Base-by-base conservation (phyloP, 1,284 basidiomycete genomes). In the Heterobasidion parviporum region DNA sequence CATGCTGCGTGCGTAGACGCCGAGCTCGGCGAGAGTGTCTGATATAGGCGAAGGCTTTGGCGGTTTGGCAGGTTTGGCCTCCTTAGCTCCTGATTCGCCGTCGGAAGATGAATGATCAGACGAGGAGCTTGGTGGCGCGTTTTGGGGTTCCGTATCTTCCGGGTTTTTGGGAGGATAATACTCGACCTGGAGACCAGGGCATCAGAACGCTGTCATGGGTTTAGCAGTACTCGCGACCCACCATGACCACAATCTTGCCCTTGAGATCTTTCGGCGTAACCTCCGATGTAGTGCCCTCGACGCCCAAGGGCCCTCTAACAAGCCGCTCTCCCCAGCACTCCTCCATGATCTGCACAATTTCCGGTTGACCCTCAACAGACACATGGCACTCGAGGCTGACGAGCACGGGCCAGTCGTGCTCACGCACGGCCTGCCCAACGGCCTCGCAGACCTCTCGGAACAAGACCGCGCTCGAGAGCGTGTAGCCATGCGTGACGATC, bases 351-450 rank as follows among this genome's bases (percentile, higher is more conserved):
- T 68, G 64, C n/a, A 84, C 79, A 26, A 87, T 67, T 56, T 82
- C 73, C 36, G 68, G 65, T 63, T 86, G 83, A 0, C 75, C 74
- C 26, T 70, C 69, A 0, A 74, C 64, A 3, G 70, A 70, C 47
- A 85, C 82, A 62, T 87, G 83, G 60, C 82, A 85, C 62, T 86
- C 85, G 9, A 87, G 70, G 52, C 79, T 82, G 44, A 86, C 74
- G 53, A 85, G 65, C n/a, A 86, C 71, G 2, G 83, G 83, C 78
- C 79, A 81, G 52, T 75, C 71, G 7, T 65, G 69, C 0, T 68
- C 64, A 2, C 65, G 59, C n/a, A 82, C 65, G 0, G 72, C 70
- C 8, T 72, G 65, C 0, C 73, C 75, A 52, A 84, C 82, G 0
- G 80, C 78, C n/a, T 66, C 59, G 60, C 80, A 82, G 1, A 82